These are phyloP conservation scores for Circinella minor DNA, from an alignment of 371 early-diverging fungal genomes.

Conservation along the genomic window DNA sequence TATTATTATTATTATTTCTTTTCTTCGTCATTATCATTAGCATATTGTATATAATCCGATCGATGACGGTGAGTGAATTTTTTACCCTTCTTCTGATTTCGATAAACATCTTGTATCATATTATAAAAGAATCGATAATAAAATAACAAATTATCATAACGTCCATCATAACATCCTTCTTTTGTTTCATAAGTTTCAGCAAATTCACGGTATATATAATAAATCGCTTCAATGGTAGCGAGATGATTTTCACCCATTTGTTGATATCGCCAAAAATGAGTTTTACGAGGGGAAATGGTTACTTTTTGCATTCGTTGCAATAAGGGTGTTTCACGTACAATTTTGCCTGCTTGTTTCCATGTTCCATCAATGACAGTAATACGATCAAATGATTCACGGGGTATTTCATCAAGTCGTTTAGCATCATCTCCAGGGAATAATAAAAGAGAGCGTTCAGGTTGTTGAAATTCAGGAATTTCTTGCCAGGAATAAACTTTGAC, in stretches of 20 bases:
- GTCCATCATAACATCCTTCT: constrained; percentile 46
- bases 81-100: constrained; percentile 29
- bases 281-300: constrained; percentile 67
- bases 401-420: constrained; percentile 65
- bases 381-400: constrained; percentile 66
- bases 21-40: constrained; percentile 12
- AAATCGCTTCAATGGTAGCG: constrained; percentile 95
- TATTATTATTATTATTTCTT: not conserved
- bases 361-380: constrained; percentile 93
- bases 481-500: constrained; percentile 66
- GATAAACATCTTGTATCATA: constrained; percentile 81
- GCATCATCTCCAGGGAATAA: constrained; percentile 90
- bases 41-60: constrained; percentile 32
- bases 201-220: constrained; percentile 87
- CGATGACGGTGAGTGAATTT: constrained; percentile 42
- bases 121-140: constrained; percentile 89
- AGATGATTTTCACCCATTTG: constrained; percentile 70
- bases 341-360: constrained; percentile 87
- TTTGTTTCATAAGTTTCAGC: constrained; percentile 30
- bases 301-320: constrained; percentile 61
- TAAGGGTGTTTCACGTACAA: constrained; percentile 59
- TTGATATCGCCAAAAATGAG: constrained; percentile 94
- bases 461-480: constrained; percentile 57
- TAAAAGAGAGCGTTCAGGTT: constrained; percentile 75
- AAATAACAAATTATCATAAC: constrained; percentile 86